Conservation (phyloP, 1,284 basidiomycete species). For the Wolfiporia cocos region DNA sequence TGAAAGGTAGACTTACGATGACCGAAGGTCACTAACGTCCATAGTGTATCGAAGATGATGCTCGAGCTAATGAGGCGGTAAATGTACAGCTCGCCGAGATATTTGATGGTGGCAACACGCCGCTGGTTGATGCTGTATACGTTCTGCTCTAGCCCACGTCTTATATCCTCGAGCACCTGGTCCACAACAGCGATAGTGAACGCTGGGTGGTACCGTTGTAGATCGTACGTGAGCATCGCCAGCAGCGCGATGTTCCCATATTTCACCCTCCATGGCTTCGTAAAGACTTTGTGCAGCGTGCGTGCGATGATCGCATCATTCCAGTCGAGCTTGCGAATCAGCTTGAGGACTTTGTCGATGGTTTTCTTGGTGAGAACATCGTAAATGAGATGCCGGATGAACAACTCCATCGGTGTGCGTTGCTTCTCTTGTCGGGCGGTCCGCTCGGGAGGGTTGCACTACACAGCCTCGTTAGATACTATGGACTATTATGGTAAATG, state of each 20-base stretch:
- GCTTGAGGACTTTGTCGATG: conserved; percentile 88
- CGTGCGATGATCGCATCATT: conserved; percentile 59
- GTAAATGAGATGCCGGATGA: conserved; percentile 90
- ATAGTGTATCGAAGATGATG: conserved; percentile 91
- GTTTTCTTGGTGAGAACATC: conserved; percentile 88
- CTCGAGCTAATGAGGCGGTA: conserved; percentile 89
- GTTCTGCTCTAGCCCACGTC: conserved; percentile 90
- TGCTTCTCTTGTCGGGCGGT: conserved; percentile 81
- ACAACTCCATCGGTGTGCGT: conserved; percentile 85
- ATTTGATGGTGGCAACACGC: conserved; percentile 86
- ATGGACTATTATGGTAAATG: background rate
- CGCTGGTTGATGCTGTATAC: conserved; percentile 94
- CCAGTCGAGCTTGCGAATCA: conserved; percentile 94
- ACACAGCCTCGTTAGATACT: conserved; percentile 8
- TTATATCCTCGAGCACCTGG: conserved; percentile 89
- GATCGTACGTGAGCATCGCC: conserved; percentile 90
- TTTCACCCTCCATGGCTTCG: conserved; percentile 95
- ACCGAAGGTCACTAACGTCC: conserved; percentile 94
- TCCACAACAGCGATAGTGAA: conserved; percentile 90
- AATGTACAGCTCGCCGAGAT: conserved; percentile 96
- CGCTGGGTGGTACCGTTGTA: conserved; percentile 87
- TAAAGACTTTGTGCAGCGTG: conserved; percentile 77
- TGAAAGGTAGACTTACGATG: conserved; percentile 63
- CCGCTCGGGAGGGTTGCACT: conserved; percentile 97
- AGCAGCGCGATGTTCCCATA: conserved; percentile 88